Base-by-base conservation (phyloP, 2,329 filamentous ascomycete species). In the Fusarium stilboides region DNA sequence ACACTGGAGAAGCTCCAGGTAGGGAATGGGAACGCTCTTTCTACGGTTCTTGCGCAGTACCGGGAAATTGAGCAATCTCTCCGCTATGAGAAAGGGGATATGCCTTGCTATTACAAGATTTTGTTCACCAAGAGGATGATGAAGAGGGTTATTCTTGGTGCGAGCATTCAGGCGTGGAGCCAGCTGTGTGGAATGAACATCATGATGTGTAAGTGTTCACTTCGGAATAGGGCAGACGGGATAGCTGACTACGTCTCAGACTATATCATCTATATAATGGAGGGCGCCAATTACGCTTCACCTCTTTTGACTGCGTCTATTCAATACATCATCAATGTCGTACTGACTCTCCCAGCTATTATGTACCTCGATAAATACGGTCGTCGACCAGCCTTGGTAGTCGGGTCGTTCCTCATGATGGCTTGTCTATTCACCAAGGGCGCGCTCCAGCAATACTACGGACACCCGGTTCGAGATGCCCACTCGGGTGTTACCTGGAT, bases 261-360 rank as follows among this genome's bases (percentile, higher is more conserved):
- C 73, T 88, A 89, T 66, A 86, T 89, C 40, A 84, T 88, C 5
- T 89, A 88, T 73, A 86, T 89, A 65, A 87, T 89, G 85, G 81
- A 87, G 60, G 83, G 84, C 8, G 86, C 87, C 5, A 82, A 86
- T 33, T 86, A 90, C 51, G 83, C 81, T 3, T 84, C 86, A 17
- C 84, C 86, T 5, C 82, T 90, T 9, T 79, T 88, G n/a, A 88
- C 87, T 2, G 85, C 87, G 0, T 86, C 86, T 0, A 88, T 91
- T 22, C 87, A 90, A 72, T 90, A 90, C 71, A 83, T 90, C 59
- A 88, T 91, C 77, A 90, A 90, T 71, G 87, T 90, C 0, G 80
- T 80, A 17, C 79, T 89, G 64, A 90, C 89, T 0, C 77, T 89
- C 3, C 87, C 88, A 0, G 87, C 87, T 15, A 88, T 91, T 33